Percentiles rank a stretch among this genome's conserved stretches.
Evolutionary conservation across 257 asterid genomes (phyloP).

Genomic region (Solanum chmielewskii): DNA sequence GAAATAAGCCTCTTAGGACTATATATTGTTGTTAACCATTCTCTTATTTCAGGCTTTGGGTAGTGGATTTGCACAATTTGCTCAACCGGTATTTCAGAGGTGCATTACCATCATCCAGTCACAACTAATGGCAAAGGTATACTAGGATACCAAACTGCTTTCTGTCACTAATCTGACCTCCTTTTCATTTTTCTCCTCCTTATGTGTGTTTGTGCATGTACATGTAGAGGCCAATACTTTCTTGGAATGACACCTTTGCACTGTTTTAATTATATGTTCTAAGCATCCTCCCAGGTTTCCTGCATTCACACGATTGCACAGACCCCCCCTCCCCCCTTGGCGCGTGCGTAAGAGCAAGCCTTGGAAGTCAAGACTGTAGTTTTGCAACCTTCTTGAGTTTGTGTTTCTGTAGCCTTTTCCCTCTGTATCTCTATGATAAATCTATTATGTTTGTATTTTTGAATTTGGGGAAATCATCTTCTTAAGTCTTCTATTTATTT

Average conservation of each 20-base stretch:
- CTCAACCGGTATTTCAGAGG: constrained; percentile 92
- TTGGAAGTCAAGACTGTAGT: neutral
- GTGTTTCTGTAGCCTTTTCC: neutral
- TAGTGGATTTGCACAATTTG: constrained; percentile 75
- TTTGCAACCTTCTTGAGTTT: neutral
- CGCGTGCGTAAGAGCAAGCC: neutral
- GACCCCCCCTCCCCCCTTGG: neutral
- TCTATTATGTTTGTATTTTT: neutral
- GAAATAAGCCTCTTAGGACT: neutral
- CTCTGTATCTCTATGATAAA: neutral
- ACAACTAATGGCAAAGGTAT: constrained; percentile 92
- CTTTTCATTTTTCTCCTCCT: neutral
- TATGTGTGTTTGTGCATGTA: neutral
- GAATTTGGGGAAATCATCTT: neutral
- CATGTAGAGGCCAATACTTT: neutral
- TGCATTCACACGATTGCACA: neutral
- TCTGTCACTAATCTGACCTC: neutral
- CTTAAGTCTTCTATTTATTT: neutral
- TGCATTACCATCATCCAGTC: constrained; percentile 87
- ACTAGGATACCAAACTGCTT: neutral
- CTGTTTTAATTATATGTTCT: neutral
- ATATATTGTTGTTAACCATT: neutral
- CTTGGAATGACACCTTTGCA: neutral
- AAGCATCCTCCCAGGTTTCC: neutral
- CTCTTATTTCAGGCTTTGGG: constrained; percentile 72